Percentiles rank a stretch among this genome's conserved stretches.
Evolutionary conservation across 2,329 filamentous ascomycete species (phyloP).

Genomic region (Colletotrichum paranaense): DNA sequence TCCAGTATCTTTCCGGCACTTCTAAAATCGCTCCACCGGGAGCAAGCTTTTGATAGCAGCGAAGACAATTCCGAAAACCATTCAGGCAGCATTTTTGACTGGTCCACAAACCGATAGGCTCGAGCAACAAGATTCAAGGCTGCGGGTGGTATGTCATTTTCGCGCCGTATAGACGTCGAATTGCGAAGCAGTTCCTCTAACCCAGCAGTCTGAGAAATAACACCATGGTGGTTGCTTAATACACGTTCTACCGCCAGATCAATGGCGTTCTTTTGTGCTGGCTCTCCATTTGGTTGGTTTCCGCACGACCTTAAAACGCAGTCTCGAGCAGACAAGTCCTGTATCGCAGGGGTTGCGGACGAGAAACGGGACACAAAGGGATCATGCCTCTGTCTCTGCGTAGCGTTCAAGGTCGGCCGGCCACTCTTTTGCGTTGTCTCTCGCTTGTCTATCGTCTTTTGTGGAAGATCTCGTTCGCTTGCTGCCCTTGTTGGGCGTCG

Average conservation of each 20-base stretch:
- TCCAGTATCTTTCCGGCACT: conserved; percentile 26
- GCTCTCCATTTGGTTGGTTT: background rate
- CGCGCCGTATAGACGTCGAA: background rate
- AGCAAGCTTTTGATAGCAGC: conserved; percentile 27
- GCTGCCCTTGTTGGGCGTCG: conserved; percentile 10
- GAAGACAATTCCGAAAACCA: conserved; percentile 31
- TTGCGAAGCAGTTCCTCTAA: background rate
- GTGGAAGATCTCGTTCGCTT: background rate
- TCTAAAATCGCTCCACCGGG: conserved; percentile 10
- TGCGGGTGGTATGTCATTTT: background rate
- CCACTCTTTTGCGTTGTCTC: background rate
- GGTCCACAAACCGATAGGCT: conserved; percentile 17
- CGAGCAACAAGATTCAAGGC: conserved; percentile 23
- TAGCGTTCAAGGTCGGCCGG: background rate
- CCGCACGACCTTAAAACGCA: background rate
- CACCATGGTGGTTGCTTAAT: background rate
- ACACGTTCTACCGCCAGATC: background rate
- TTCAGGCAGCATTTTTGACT: conserved; percentile 7
- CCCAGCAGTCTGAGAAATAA: background rate
- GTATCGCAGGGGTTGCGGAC: background rate
- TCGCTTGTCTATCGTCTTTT: background rate
- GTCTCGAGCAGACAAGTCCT: background rate
- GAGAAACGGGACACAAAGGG: conserved; percentile 3
- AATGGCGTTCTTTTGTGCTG: background rate
- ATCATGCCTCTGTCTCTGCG: background rate